Conservation (phyloP, 2,329 filamentous ascomycete genomes). For the Calycina herbarum region DNA sequence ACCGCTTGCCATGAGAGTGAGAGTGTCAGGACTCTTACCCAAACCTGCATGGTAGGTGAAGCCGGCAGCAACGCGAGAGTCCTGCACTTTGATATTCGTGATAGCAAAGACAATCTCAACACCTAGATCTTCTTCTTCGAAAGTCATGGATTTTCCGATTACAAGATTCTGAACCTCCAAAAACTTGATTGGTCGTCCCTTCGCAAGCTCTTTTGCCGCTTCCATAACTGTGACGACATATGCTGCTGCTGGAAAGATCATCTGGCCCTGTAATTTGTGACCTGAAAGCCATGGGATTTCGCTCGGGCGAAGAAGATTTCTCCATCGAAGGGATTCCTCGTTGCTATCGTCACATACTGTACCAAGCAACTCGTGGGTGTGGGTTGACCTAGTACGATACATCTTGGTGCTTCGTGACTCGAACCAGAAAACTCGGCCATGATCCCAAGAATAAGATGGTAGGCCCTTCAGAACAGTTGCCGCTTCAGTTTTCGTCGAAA, state of each 20-base stretch:
- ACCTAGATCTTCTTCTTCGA: conserved; percentile 16
- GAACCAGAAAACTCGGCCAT: conserved; percentile 21
- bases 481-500: neutral
- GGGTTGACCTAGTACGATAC: conserved; percentile 15
- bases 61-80: neutral
- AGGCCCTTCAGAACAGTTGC: conserved; percentile 14
- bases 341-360: conserved; percentile 1
- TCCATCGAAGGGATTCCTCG: conserved; percentile 20
- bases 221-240: conserved; percentile 51
- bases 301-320: conserved; percentile 21
- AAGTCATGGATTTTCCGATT: conserved; percentile 22
- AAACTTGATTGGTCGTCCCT: conserved; percentile 13
- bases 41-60: conserved; percentile 12
- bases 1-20: conserved; percentile 13
- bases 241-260: conserved; percentile 48
- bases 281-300: conserved; percentile 47
- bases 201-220: conserved; percentile 37
- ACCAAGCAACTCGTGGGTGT: conserved; percentile 20
- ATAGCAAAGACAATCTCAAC: conserved; percentile 19
- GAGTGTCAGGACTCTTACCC: neutral
- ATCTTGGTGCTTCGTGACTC: conserved; percentile 22
- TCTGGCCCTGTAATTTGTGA: conserved; percentile 42
- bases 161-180: conserved; percentile 34
- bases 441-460: conserved; percentile 27
- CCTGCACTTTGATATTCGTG: conserved; percentile 12